Conservation (phyloP, 2,329 filamentous ascomycete species). For the Aspergillus sp. region DNA sequence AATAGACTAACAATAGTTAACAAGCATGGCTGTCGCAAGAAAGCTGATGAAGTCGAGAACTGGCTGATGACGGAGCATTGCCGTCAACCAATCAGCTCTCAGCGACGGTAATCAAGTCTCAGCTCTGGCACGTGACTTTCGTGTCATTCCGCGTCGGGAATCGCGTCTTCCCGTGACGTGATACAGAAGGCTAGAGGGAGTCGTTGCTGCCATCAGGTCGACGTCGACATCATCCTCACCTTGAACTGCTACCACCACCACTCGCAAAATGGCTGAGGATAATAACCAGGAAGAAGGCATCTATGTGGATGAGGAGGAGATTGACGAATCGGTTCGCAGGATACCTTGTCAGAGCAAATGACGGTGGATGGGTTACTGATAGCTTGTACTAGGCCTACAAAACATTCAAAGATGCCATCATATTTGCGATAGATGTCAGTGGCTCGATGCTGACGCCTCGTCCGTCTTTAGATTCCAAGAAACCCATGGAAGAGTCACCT, state of each 20-base stretch:
- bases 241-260: not conserved
- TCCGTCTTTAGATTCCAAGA: conserved; percentile 58
- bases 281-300: conserved; percentile 31
- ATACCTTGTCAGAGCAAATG: not conserved
- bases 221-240: too few relatives aligned
- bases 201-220: too few relatives aligned
- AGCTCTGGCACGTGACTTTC: conserved; percentile 26
- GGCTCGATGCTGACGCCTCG: conserved; percentile 71
- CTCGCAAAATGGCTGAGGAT: conserved; percentile 26
- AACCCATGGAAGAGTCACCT: conserved; percentile 68
- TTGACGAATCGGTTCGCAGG: conserved; percentile 36
- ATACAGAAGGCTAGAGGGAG: too few relatives aligned
- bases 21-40: not conserved
- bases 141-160: conserved; percentile 22
- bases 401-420: conserved; percentile 90
- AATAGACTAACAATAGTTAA: not conserved
- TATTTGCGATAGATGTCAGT: conserved; percentile 91
- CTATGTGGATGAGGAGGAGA: conserved; percentile 36
- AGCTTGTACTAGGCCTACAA: conserved; percentile 62
- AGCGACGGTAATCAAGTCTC: conserved; percentile 20
- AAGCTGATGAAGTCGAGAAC: conserved; percentile 5
- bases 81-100: conserved; percentile 20
- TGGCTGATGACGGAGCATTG: conserved; percentile 11
- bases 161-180: conserved; percentile 14
- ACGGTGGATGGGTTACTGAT: not conserved